Evolutionary conservation across 306 rosid species (phyloP).

Genomic region (Rubus idaeus): DNA sequence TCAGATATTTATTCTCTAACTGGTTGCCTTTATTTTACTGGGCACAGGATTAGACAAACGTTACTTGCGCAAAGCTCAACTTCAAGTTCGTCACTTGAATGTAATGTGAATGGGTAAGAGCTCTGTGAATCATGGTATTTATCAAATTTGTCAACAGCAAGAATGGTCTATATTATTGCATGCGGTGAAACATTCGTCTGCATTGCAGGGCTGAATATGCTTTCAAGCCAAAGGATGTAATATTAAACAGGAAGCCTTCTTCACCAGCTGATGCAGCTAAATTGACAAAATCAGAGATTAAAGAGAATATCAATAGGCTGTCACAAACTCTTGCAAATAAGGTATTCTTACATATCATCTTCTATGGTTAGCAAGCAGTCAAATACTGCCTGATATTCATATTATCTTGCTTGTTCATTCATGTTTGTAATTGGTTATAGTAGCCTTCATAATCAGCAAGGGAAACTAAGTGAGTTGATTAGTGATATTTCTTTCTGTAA

Average conservation of each 20-base stretch:
- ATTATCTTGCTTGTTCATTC: neutral
- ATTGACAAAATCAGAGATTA: conserved; percentile 59
- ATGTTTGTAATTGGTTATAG: neutral
- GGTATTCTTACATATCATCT: conserved; percentile 44
- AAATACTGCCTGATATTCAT: too few species aligned
- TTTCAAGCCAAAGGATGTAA: conserved; percentile 77
- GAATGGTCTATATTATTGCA: conserved; percentile 1
- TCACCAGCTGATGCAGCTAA: conserved; percentile 51
- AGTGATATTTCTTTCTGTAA: neutral
- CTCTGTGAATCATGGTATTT: neutral
- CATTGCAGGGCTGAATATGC: conserved; percentile 66
- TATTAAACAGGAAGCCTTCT: conserved; percentile 39
- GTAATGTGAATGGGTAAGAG: conserved; percentile 52
- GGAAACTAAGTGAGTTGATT: neutral
- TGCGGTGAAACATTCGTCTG: conserved; percentile 16
- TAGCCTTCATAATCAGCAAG: neutral
- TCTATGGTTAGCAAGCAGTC: neutral
- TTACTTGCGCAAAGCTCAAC: conserved; percentile 36
- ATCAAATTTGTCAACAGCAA: neutral
- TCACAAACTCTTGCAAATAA: conserved; percentile 55
- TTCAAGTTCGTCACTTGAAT: conserved; percentile 46
- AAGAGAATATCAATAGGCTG: conserved; percentile 60
- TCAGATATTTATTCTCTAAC: neutral
- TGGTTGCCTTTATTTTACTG: conserved; percentile 19
- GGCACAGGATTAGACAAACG: conserved; percentile 37